phyloP scores from a whole-genome alignment of 768 basidiomycete genomes.

The Lactifluus volemus region DNA sequence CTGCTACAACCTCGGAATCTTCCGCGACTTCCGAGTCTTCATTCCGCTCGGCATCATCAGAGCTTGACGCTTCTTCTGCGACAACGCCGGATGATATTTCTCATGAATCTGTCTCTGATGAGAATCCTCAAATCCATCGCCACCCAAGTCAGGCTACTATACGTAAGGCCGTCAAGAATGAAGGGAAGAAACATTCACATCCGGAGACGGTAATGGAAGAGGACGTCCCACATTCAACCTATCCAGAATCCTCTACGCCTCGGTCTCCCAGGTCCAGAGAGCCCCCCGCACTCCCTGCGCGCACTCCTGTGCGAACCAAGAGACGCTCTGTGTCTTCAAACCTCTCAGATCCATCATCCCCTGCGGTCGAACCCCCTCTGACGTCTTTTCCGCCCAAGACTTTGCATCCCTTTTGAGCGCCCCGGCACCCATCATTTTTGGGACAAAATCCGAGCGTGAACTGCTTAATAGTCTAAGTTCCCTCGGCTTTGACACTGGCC shows the following conservation, averaged over 20 bases:
- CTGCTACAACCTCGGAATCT: slow-evolving; percentile 26
- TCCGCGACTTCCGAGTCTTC: slow-evolving; percentile 45
- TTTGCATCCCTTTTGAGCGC: slow-evolving; percentile 55
- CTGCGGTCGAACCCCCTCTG: slow-evolving; percentile 28
- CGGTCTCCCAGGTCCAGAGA: slow-evolving; percentile 25
- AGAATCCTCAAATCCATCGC: slow-evolving; percentile 34
- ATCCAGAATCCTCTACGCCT: slow-evolving; percentile 23
- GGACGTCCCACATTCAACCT: slow-evolving; percentile 23
- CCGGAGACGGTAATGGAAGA: slow-evolving; percentile 50
- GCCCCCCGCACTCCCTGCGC: slow-evolving; percentile 57
- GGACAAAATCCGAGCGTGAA: slow-evolving; percentile 70
- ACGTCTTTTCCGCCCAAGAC: slow-evolving; percentile 38
- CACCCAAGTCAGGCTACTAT: slow-evolving; percentile 55
- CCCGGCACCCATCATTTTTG: slow-evolving; percentile 77
- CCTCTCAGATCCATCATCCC: slow-evolving; percentile 54
- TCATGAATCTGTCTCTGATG: slow-evolving; percentile 16
- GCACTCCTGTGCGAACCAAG: slow-evolving; percentile 93
- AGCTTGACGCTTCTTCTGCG: slow-evolving; percentile 36
- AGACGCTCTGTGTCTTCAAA: slow-evolving; percentile 90
- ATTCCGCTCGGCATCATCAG: slow-evolving; percentile 23
- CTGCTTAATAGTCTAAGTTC: slow-evolving; percentile 64
- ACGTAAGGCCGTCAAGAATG: slow-evolving; percentile 29
- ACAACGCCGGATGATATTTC: slow-evolving; percentile 46
- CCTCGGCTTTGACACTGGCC: slow-evolving; percentile 87
- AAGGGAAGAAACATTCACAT: slow-evolving; percentile 29